Evolutionary conservation across 106 monocot species (phyloP), one percentile per base, ranked within the genome.

Genomic region (Vanilla planifolia): DNA sequence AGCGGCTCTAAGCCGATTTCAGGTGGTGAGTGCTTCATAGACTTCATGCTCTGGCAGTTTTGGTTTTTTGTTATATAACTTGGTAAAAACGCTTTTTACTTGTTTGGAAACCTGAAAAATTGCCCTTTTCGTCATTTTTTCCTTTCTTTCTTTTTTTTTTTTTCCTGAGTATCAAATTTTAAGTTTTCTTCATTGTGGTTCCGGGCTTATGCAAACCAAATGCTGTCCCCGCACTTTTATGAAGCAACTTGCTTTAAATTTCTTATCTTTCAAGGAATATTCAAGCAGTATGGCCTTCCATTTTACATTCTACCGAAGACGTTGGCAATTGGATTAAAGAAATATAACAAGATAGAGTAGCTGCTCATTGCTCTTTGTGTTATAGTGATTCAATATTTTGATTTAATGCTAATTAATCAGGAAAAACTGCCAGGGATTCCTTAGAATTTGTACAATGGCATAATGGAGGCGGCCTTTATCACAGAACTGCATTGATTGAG

Each of bases 401-500:
- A 1, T 36, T 52, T 55, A n/a, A n/a, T n/a, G n/a, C 43, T 16
- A 51, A 33, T 15, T 41, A 9, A 58, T n/a, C 67, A 79, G 83
- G 57, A 28, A 67, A 71, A 40, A 39, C 22, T 43, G 27, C 11
- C 25, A 25, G 35, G 23, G 55, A 35, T n/a, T 58, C 40, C 2
- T 69, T 53, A 34, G 88, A 80, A 33, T 88, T 81, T 62, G 28
- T 41, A 22, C 63, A 57, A 75, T 92, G 96, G 84, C 67, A 71
- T 26, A 98, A 98, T 32, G 96, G 96, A 1, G 88, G 91, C 11
- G 96, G 96, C 33, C 61, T 80, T 39, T 79, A 63, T 72, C 91
- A 98, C 69, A 72, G 40, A 22, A 75, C 81, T 0, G 77, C 91
- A 50, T 34, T 40, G 28, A 67, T 96, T 67, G 84, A 91, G 72